Conservation (phyloP, 352 stramenopile species). For the Globisporangium echinulatum region DNA sequence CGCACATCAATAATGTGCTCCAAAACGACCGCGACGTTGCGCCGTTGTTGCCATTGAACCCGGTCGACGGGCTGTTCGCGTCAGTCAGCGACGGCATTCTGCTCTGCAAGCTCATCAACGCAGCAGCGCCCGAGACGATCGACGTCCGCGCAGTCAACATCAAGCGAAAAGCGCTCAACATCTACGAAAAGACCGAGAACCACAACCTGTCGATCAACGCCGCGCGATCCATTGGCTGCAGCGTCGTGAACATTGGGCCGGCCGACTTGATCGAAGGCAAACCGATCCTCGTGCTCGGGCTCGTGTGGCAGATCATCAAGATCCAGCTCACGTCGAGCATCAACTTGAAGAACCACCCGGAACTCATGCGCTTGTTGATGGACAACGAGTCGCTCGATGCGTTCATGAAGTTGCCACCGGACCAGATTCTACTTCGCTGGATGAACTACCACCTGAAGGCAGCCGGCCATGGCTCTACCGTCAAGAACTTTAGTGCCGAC, state of each 20-base stretch:
- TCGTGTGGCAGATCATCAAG: constrained; percentile 94
- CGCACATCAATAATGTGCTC: constrained; percentile 91
- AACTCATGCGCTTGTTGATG: constrained; percentile 81
- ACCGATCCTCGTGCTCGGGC: constrained; percentile 86
- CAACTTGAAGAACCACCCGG: constrained; percentile 90
- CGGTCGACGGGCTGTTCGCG: constrained; percentile 74
- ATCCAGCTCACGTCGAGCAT: constrained; percentile 90
- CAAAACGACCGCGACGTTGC: constrained; percentile 56
- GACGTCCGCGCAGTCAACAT: constrained; percentile 86
- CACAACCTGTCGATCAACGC: constrained; percentile 92
- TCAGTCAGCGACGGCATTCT: constrained; percentile 81
- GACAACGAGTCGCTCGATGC: constrained; percentile 85
- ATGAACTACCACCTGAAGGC: constrained; percentile 91
- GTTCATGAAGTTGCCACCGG: constrained; percentile 88
- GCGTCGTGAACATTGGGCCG: constrained; percentile 91
- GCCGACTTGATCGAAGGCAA: constrained; percentile 78
- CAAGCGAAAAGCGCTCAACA: constrained; percentile 70
- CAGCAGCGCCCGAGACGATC: constrained; percentile 89
- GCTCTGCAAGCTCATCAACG: constrained; percentile 91
- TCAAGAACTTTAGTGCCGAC: constrained; percentile 78
- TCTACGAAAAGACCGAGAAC: constrained; percentile 88
- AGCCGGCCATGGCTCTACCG: constrained; percentile 57
- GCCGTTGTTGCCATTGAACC: constrained; percentile 65
- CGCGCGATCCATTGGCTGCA: constrained; percentile 90
- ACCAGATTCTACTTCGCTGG: constrained; percentile 91